phyloP scores from a whole-genome alignment of 1,139 yeast species.

The Pichia terricola region DNA sequence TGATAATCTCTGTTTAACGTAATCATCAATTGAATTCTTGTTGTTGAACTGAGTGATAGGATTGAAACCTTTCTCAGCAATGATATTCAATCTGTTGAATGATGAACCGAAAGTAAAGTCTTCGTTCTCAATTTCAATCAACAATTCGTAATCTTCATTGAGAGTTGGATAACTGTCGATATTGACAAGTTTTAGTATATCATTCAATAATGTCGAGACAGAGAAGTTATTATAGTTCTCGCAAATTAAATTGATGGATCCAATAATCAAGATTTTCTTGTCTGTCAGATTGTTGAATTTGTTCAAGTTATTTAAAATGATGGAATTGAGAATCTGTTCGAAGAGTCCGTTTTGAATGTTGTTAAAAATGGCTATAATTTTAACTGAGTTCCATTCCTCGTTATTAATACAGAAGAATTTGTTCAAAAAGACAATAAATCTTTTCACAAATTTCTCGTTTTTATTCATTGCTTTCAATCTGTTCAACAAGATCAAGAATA shows the following conservation, averaged over 20 bases:
- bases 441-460: conserved; percentile 73
- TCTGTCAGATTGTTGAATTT: conserved; percentile 61
- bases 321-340: conserved; percentile 30
- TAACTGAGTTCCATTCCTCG: conserved; percentile 34
- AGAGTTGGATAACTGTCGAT: conserved; percentile 29
- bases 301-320: conserved; percentile 59
- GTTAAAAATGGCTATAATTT: conserved; percentile 49
- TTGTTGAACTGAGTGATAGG: conserved; percentile 42
- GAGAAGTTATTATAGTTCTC: conserved; percentile 23
- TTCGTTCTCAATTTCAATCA: conserved; percentile 51
- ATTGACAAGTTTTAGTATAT: conserved; percentile 37
- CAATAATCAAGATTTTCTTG: conserved; percentile 67
- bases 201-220: conserved; percentile 39
- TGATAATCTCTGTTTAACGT: conserved; percentile 28
- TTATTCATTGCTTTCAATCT: conserved; percentile 63
- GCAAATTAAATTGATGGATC: conserved; percentile 53
- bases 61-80: conserved; percentile 54
- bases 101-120: conserved; percentile 75
- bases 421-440: conserved; percentile 59
- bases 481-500: conserved; percentile 67
- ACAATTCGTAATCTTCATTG: conserved; percentile 23
- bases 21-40: conserved; percentile 22
- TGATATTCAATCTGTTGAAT: conserved; percentile 63
- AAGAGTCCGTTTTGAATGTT: conserved; percentile 45
- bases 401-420: conserved; percentile 29